Conservation (phyloP, 768 basidiomycete species). For the Mycena belliarum region DNA sequence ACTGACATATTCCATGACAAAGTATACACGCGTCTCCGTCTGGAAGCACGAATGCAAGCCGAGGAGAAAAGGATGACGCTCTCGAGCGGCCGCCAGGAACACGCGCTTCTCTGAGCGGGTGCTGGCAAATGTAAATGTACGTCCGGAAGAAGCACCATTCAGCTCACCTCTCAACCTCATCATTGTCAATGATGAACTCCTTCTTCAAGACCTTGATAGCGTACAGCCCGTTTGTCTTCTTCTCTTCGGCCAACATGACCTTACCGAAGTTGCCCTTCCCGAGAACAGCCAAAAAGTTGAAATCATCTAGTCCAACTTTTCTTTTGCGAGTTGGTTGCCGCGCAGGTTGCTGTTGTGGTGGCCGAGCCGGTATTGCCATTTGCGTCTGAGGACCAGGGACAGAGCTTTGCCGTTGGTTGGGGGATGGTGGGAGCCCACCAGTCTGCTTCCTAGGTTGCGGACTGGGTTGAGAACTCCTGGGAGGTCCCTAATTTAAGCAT, state of each 20-base stretch:
- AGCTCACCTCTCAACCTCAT: constrained; percentile 94
- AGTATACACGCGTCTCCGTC: constrained; percentile 98
- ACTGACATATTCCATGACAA: constrained; percentile 99
- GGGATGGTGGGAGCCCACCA: constrained; percentile 25
- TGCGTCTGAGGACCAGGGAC: constrained; percentile 25
- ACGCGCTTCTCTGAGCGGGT: constrained; percentile 99
- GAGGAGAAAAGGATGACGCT: constrained; percentile 96
- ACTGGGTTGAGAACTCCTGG: constrained; percentile 20
- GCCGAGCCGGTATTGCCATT: constrained; percentile 28
- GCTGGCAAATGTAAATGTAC: constrained; percentile 42
- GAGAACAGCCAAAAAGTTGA: constrained; percentile 97
- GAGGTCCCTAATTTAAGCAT: constrained; percentile 24
- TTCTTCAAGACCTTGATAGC: constrained; percentile 99
- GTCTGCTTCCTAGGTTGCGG: constrained; percentile 17
- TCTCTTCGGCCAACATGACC: constrained; percentile 99
- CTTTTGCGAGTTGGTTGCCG: constrained; percentile 59
- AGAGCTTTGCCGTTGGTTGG: constrained; percentile 17
- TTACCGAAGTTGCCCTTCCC: constrained; percentile 99
- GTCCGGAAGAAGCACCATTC: background rate
- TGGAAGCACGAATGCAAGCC: constrained; percentile 99
- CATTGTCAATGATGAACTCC: constrained; percentile 99
- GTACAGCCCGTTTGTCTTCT: constrained; percentile 82
- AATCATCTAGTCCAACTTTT: constrained; percentile 96
- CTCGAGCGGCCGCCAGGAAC: constrained; percentile 93
- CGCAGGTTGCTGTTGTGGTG: constrained; percentile 31